Base-by-base conservation (phyloP, 495 filamentous ascomycete species). In the Aspergillus cavernicola region DNA sequence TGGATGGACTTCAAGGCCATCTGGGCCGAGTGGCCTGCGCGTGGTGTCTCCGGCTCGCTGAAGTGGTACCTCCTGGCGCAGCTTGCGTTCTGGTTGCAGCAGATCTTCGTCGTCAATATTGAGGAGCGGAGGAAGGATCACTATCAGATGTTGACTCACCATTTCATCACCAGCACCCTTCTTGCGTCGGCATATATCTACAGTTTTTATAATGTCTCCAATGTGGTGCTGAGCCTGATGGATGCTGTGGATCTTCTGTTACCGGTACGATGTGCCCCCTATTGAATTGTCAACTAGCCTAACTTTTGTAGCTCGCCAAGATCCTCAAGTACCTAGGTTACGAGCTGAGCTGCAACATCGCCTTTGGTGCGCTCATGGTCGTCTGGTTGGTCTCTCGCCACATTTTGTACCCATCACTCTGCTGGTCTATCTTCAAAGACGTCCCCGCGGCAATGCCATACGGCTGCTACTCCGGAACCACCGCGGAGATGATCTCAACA, bases 21-120 rank as follows among this genome's bases (percentile, higher is more conserved):
- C 49, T 98, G 91, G 91, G 79, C 82, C 5, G 74, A 82, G 46
- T 98, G 86, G 84, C 95, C 93, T 1, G 75, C 80, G 44, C 82
- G 88, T 38, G 80, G 89, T 56, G 72, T 96, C 24, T 72, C 70
- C 15, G 86, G 85, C 5, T 63, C 86, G 12, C 81, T 88, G 69
- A 98, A 98, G 71, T 87, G 83, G 75, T 98, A 98, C 65, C 89
- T 95, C 58, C 77, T 98, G 39, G 87, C 85, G 22, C 92, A 97
- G 68, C 85, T 91, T 62, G 84, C 89, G 13, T 98, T 97, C 65
- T 95, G 90, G 84, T 60, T 97, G 16, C 95, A 98, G 69, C 90
- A 96, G 72, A 87, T 98, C 54, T 69, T 97, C 35, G 89, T 96
- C 40, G 86, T 98, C 63, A 86, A 97, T 69, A 87, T 97, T 53